Conservation (phyloP, 1,284 basidiomycete genomes). For the Fomitopsis pinicola region DNA sequence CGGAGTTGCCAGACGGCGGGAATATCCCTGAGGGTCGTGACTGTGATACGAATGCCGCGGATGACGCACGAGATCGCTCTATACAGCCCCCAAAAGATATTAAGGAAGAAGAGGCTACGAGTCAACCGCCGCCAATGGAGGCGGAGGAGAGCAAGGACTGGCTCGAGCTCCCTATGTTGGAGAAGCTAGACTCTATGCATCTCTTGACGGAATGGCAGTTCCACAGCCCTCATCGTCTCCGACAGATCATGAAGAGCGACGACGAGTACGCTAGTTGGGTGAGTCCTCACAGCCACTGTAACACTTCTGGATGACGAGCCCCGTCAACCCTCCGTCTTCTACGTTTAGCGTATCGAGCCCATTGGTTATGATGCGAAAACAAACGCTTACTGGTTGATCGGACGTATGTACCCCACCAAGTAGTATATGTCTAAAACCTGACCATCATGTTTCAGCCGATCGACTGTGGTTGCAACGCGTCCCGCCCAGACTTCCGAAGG, state of each 20-base stretch:
- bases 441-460: conserved; percentile 43
- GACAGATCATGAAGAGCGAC: conserved; percentile 71
- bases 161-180: conserved; percentile 64
- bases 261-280: conserved; percentile 76
- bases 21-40: background rate
- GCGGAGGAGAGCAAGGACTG: conserved; percentile 50
- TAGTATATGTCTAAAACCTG: background rate
- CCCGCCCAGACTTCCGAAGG: conserved; percentile 46
- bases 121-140: conserved; percentile 3
- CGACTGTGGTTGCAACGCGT: conserved; percentile 85
- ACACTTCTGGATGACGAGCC: background rate
- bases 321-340: conserved; percentile 8
- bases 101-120: conserved; percentile 9
- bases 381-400: conserved; percentile 89
- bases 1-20: background rate
- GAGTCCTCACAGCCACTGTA: conserved; percentile 23
- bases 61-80: conserved; percentile 9
- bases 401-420: conserved; percentile 41
- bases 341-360: conserved; percentile 72
- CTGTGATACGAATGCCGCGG: background rate
- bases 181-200: conserved; percentile 76
- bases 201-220: conserved; percentile 78
- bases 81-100: conserved; percentile 4
- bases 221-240: conserved; percentile 62
- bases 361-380: conserved; percentile 80